Conservation (phyloP, 75 land plant genomes). For the Pinus tabuliformis region DNA sequence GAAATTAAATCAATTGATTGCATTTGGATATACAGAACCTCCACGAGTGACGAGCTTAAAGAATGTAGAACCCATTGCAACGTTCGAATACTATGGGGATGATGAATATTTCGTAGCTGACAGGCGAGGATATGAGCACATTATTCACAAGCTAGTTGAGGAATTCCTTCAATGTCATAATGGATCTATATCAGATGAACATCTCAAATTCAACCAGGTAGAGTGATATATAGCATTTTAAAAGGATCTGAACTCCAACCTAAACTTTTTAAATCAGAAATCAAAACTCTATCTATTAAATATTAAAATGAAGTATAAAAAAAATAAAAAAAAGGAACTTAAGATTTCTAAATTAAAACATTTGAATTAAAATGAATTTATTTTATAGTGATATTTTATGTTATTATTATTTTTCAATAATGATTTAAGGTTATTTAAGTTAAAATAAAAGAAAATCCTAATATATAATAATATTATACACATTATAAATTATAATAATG, state of each 20-base stretch:
- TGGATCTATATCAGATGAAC: slow-evolving; percentile 44
- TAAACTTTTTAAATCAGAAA: too few species aligned
- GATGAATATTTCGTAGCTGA: slow-evolving; percentile 62
- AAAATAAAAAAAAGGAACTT: too few species aligned
- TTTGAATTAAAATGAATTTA: too few species aligned
- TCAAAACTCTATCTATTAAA: too few species aligned
- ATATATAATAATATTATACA: too few species aligned
- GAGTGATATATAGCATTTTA: neutral
- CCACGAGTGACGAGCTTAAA: slow-evolving; percentile 42
- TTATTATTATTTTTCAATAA: too few species aligned
- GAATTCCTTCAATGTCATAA: slow-evolving; percentile 34
- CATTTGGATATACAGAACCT: slow-evolving; percentile 25
- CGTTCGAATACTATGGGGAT: slow-evolving; percentile 52
- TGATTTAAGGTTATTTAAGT: too few species aligned
- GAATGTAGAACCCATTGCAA: slow-evolving; percentile 67
- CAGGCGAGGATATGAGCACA: slow-evolving; percentile 54
- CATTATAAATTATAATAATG: too few species aligned
- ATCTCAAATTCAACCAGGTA: slow-evolving; percentile 75
- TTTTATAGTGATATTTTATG: too few species aligned
- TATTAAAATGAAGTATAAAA: too few species aligned
- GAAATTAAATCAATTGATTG: slow-evolving; percentile 3
- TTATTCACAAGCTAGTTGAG: slow-evolving; percentile 57
- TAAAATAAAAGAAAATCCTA: too few species aligned
- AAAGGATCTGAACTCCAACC: neutral
- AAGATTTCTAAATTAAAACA: too few species aligned